Conservation (phyloP, 768 basidiomycete genomes). For the Russula olivacea region DNA sequence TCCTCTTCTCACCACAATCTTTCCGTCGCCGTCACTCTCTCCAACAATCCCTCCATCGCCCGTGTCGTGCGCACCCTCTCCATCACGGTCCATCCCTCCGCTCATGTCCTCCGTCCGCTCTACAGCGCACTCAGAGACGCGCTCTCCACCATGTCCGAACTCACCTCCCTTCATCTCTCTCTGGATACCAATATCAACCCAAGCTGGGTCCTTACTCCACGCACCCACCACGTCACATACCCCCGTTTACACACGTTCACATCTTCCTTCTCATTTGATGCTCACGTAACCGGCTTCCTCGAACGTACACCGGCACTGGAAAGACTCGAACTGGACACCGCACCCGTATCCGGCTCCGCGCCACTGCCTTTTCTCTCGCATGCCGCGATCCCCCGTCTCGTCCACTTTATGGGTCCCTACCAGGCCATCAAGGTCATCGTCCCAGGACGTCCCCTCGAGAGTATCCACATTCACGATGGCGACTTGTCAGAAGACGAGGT, state of each 20-base stretch:
- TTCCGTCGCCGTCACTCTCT: constrained; percentile 49
- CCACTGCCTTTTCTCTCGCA: constrained; percentile 28
- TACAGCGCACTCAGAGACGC: constrained; percentile 47
- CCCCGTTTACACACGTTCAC: constrained; percentile 50
- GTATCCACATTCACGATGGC: constrained; percentile 56
- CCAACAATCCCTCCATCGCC: constrained; percentile 51
- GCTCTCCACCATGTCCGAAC: constrained; percentile 53
- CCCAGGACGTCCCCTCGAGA: constrained; percentile 59
- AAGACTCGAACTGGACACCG: constrained; percentile 50
- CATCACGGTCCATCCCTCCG: constrained; percentile 43
- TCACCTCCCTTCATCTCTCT: constrained; percentile 49
- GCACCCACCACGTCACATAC: constrained; percentile 33
- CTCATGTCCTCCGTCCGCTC: constrained; percentile 41
- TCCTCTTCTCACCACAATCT: constrained; percentile 43
- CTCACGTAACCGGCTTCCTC: constrained; percentile 54
- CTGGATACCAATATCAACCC: constrained; percentile 37
- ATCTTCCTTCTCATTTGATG: constrained; percentile 57
- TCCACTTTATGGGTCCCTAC: constrained; percentile 57
- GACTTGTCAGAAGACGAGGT: constrained; percentile 55
- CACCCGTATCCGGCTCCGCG: constrained; percentile 26
- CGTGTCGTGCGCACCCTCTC: constrained; percentile 56
- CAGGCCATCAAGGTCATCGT: constrained; percentile 50
- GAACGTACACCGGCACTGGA: constrained; percentile 46
- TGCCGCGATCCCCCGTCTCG: constrained; percentile 40
- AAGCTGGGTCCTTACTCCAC: constrained; percentile 46